A percentile compares a stretch with the other conserved stretches of the same genome.
These are phyloP conservation scores for Pythium apleroticum DNA, from an alignment of 352 stramenopile genomes.

Conservation along the genomic window DNA sequence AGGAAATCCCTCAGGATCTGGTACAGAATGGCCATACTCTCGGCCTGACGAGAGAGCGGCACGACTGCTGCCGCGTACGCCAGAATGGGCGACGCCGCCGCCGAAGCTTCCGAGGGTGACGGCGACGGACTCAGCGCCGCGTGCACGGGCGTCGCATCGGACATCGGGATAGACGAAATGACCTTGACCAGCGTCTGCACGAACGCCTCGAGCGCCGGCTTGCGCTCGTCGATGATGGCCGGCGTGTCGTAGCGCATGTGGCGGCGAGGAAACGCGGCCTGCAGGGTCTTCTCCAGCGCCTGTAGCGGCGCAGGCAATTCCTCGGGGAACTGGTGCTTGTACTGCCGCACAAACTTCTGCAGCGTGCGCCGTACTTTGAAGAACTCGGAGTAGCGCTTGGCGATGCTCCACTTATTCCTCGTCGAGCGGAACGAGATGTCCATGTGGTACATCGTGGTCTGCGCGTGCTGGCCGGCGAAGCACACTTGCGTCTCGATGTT, in stretches of 20 bases:
- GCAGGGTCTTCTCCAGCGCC: constrained; percentile 53
- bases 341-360: constrained; percentile 65
- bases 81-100: neutral
- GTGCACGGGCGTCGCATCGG: constrained; percentile 24
- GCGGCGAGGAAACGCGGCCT: constrained; percentile 61
- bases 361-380: constrained; percentile 66
- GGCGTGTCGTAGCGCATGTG: constrained; percentile 72
- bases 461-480: constrained; percentile 39
- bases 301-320: constrained; percentile 35
- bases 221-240: constrained; percentile 73
- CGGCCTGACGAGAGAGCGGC: constrained; percentile 29
- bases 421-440: constrained; percentile 85
- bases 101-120: constrained; percentile 10
- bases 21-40: constrained; percentile 63
- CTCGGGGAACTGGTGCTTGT: constrained; percentile 34
- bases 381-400: constrained; percentile 88
- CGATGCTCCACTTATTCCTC: constrained; percentile 86
- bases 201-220: constrained; percentile 67
- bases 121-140: constrained; percentile 16
- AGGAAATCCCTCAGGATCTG: constrained; percentile 79
- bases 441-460: constrained; percentile 86
- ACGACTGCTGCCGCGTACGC: neutral
- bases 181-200: constrained; percentile 83
- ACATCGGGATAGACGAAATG: constrained; percentile 72
- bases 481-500: constrained; percentile 82